Conservation (phyloP, 1,284 basidiomycete species). For the Clitocybe nebularis region DNA sequence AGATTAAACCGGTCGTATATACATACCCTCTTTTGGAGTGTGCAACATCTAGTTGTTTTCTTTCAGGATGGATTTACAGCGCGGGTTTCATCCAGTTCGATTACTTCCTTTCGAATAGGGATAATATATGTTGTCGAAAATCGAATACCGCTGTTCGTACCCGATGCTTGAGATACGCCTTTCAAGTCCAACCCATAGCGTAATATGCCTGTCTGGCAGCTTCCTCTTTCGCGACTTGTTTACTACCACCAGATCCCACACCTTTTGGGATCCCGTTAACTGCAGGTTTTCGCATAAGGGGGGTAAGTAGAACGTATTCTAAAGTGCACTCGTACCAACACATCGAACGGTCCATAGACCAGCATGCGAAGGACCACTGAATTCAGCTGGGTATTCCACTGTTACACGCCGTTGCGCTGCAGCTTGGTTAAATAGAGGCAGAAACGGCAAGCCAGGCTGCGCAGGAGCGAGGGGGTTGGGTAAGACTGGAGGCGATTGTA, state of each 20-base stretch:
- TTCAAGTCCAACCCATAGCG: conserved; percentile 70
- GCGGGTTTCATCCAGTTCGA: no score
- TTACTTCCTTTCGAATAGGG: no score
- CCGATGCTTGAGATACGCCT: no score
- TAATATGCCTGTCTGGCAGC: conserved; percentile 66
- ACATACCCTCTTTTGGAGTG: no score
- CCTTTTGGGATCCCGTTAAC: conserved; percentile 69
- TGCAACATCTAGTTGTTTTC: no score
- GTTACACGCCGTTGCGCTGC: conserved; percentile 58
- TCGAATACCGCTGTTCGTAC: no score
- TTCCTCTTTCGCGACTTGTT: conserved; percentile 72
- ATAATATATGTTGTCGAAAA: no score
- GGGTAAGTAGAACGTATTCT: no score
- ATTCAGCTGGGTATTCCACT: conserved; percentile 56
- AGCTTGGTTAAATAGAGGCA: conserved; percentile 70
- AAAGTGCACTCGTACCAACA: conserved; percentile 57
- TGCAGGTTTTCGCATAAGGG: no score
- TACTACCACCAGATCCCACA: conserved; percentile 53
- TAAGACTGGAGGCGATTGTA: conserved; percentile 22
- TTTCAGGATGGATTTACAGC: no score
- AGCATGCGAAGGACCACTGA: conserved; percentile 61
- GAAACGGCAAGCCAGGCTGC: conserved; percentile 54
- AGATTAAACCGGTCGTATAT: no score
- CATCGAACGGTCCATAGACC: conserved; percentile 64
- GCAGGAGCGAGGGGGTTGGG: conserved; percentile 56